Evolutionary conservation across 2,329 filamentous ascomycete species (phyloP).

Genomic region (Diaporthe caulivora): DNA sequence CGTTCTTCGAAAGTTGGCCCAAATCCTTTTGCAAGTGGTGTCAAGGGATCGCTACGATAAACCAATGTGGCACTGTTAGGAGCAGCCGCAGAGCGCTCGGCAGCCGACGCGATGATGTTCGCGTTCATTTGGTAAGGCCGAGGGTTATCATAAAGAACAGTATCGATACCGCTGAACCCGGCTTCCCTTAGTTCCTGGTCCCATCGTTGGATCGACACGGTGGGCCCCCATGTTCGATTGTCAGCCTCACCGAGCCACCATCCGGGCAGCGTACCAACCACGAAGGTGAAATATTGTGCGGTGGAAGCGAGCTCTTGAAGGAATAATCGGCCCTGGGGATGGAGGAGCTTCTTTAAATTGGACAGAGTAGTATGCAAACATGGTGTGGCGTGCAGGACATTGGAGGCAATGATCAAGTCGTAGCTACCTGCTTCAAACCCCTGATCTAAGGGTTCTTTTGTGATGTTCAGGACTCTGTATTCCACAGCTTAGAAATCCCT

Average conservation of each 20-base stretch:
- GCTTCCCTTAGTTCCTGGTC: background rate
- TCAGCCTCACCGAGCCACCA: background rate
- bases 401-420: background rate
- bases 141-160: background rate
- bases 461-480: background rate
- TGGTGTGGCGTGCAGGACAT: background rate
- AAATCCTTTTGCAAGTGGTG: background rate
- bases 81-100: background rate
- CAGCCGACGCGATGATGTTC: background rate
- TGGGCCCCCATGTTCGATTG: background rate
- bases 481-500: background rate
- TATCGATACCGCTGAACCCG: background rate
- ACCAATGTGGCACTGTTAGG: background rate
- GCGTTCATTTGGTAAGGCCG: background rate
- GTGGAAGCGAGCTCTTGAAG: background rate
- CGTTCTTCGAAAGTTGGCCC: background rate
- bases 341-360: background rate
- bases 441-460: background rate
- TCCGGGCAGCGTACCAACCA: background rate
- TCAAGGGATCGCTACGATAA: background rate
- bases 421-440: background rate
- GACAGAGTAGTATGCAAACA: background rate
- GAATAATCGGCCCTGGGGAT: background rate
- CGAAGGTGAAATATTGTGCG: background rate
- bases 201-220: background rate